phyloP scores from a whole-genome alignment of 495 filamentous ascomycete genomes.

The Sordaria brevicollis region DNA sequence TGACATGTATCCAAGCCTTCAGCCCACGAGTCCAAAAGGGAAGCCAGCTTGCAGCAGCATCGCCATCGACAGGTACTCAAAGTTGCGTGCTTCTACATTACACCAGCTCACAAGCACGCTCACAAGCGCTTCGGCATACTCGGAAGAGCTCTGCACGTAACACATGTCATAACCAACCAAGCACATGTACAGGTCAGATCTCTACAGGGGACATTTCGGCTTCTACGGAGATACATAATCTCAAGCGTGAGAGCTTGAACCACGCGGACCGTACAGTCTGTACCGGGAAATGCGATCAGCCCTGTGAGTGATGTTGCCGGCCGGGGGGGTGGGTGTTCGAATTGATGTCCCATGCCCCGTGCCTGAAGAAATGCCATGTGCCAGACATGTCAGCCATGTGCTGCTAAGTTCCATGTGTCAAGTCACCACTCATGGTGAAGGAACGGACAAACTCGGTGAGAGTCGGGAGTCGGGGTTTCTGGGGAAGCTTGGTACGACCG shows the following conservation, averaged over 20 bases:
- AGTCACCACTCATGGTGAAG: neutral
- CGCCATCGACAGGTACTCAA: neutral
- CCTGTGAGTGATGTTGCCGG: neutral
- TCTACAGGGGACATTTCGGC: neutral
- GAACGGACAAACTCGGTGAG: neutral
- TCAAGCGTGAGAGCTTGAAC: neutral
- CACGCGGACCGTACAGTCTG: neutral
- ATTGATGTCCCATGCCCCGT: neutral
- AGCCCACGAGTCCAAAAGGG: neutral
- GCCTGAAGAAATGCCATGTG: neutral
- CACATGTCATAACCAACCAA: neutral
- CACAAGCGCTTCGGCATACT: neutral
- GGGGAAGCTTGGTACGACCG: too few species aligned
- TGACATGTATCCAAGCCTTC: neutral
- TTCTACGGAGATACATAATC: neutral
- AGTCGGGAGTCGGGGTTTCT: neutral
- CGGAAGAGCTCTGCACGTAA: neutral
- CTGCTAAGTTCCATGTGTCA: neutral
- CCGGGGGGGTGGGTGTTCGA: neutral
- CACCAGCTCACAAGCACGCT: too few species aligned
- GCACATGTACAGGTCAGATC: neutral
- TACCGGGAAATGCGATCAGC: neutral
- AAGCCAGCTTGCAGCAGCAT: neutral
- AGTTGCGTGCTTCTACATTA: neutral
- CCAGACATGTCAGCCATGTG: too few species aligned